Percentiles rank a stretch among this genome's conserved stretches.
phyloP scores from a whole-genome alignment of 805 yeast genomes.

The Candida oleophila region DNA sequence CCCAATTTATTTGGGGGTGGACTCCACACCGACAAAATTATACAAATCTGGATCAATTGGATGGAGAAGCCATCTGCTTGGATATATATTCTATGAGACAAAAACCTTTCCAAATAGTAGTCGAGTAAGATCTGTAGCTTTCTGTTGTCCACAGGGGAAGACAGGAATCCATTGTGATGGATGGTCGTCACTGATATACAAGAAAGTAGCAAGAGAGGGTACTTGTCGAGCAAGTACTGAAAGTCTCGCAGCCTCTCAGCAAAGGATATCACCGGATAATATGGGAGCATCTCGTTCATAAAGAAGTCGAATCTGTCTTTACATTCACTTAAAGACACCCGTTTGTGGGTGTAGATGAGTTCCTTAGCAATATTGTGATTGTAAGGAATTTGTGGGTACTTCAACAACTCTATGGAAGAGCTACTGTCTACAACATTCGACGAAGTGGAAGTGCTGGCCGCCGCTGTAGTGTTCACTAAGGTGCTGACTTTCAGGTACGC shows the following conservation, averaged over 20 bases:
- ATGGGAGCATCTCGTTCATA: constrained; percentile 36
- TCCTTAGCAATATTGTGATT: constrained; percentile 33
- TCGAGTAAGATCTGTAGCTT: constrained; percentile 38
- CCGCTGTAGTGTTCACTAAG: not conserved
- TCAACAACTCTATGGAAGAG: not conserved
- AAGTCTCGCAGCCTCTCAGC: constrained; percentile 34
- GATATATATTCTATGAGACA: constrained; percentile 44
- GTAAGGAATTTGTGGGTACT: constrained; percentile 2
- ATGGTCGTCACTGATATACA: constrained; percentile 48
- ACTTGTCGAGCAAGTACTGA: constrained; percentile 38
- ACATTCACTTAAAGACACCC: constrained; percentile 34
- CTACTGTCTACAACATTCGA: not conserved
- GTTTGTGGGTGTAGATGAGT: constrained; percentile 30
- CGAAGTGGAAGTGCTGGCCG: not conserved
- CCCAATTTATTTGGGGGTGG: constrained; percentile 53
- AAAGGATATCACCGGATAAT: constrained; percentile 49
- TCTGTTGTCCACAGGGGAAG: constrained; percentile 6
- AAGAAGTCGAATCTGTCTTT: constrained; percentile 34
- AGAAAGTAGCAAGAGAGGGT: constrained; percentile 43
- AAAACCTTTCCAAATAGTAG: constrained; percentile 44
- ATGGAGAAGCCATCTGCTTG: constrained; percentile 43
- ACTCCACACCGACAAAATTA: constrained; percentile 51
- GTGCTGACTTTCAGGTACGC: not conserved
- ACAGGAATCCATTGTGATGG: constrained; percentile 28
- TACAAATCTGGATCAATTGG: constrained; percentile 41